These are phyloP conservation scores for Coemansia nantahalensis DNA, from an alignment of 192 early-diverging fungal genomes.

Conservation along the genomic window DNA sequence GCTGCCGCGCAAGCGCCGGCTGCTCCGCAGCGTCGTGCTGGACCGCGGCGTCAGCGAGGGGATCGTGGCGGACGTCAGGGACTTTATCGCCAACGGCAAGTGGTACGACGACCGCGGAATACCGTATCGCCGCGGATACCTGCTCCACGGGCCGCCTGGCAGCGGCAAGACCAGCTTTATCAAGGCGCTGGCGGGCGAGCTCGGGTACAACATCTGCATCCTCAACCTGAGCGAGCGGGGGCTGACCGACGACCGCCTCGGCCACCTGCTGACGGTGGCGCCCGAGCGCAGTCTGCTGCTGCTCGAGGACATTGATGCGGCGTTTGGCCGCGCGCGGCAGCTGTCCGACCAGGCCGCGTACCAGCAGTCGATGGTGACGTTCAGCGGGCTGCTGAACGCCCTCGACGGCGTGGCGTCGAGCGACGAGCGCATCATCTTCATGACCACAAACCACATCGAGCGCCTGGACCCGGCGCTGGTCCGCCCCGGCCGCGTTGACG, in stretches of 20 bases:
- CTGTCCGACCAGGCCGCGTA: conserved; percentile 61
- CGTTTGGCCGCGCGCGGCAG: conserved; percentile 66
- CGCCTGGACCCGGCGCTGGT: conserved; percentile 75
- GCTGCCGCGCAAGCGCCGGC: conserved; percentile 75
- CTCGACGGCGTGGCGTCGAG: conserved; percentile 84
- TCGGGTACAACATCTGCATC: conserved; percentile 89
- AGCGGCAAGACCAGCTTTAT: conserved; percentile 93
- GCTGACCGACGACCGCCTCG: conserved; percentile 79
- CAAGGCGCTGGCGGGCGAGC: conserved; percentile 81
- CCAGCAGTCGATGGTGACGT: conserved; percentile 82
- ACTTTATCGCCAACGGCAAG: conserved; percentile 75
- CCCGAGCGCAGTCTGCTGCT: conserved; percentile 79
- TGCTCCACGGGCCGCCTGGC: conserved; percentile 86
- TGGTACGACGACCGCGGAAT: conserved; percentile 86
- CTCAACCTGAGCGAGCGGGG: conserved; percentile 80
- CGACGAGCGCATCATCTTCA: conserved; percentile 86
- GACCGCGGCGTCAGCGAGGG: conserved; percentile 62
- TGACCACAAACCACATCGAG: conserved; percentile 89
- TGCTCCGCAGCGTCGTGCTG: conserved; percentile 72
- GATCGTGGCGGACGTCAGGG: conserved; percentile 67
- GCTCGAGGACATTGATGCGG: conserved; percentile 83
- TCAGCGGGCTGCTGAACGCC: conserved; percentile 85
- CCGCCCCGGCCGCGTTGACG: conserved; percentile 77
- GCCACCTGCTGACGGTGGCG: conserved; percentile 74
- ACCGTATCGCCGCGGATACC: conserved; percentile 86